Base-by-base conservation (phyloP, 2,329 filamentous ascomycete genomes). In the Phaeosphaeria sp. region DNA sequence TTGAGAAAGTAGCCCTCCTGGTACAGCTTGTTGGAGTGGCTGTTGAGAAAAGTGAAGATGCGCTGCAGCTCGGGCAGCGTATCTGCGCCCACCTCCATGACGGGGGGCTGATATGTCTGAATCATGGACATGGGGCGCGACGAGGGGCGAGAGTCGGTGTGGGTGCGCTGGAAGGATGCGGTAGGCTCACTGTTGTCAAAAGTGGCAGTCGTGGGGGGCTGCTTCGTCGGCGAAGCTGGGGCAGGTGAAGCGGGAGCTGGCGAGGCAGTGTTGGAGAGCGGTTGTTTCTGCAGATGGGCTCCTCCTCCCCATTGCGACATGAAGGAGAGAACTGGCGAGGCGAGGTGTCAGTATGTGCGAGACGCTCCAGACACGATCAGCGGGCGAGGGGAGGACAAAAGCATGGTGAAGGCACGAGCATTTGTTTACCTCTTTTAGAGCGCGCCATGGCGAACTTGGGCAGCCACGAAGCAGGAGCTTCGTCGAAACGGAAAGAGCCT, bases 1-100 rank as follows among this genome's bases (percentile, higher is more conserved):
- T 98, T 99, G 68, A 99, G 80, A 67, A 99, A 98, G 74, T 98
- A 99, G 39, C 95, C 95, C 80, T 99, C 95, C 68, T 97, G 93
- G 76, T 98, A 99, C 55, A 98, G 82, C 80, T 98, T 98, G 78
- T 97, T 97, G 56, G 88, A 90, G 77, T 99, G 95, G 78, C 90
- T 95, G 80, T 97, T 98, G 65, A 99, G 85, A 73, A 92, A 95
- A 59, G 87, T 91, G 78, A 98, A 98, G 71, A 98, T 93, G 63
- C 93, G 94, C 80, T 93, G 90, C 62, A 99, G 84, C 83, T 99
- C 95, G 39, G 95, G 93, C 62, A 95, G 88, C 27, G 92, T 96
- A 74, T 97, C 92, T 66, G 89, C 85, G 72, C 87, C 87, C 63
- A 95, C 84, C 72, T 96, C 91, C 89, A 96, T 93, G 76, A 93